phyloP scores from a whole-genome alignment of 495 filamentous ascomycete species.

The Trichoderma reesei region DNA sequence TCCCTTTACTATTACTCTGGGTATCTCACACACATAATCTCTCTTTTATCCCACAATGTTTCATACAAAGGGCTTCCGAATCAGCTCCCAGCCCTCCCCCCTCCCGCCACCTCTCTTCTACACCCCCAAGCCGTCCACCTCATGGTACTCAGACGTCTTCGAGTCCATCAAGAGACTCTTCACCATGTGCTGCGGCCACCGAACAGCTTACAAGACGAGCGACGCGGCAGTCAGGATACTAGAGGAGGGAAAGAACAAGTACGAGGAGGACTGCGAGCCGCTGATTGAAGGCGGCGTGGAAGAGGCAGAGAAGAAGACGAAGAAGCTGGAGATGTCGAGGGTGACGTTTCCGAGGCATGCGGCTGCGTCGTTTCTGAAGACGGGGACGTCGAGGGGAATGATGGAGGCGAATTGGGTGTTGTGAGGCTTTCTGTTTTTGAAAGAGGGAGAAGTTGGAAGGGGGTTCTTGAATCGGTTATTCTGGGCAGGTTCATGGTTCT shows the following conservation, averaged over 20 bases:
- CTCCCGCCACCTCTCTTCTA: neutral
- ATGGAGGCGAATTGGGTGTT: slow-evolving; percentile 26
- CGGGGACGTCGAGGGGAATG: slow-evolving; percentile 29
- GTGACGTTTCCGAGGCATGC: slow-evolving; percentile 30
- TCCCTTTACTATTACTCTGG: too few relatives aligned
- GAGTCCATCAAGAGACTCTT: neutral
- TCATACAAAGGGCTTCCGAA: neutral
- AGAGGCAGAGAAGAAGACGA: too few relatives aligned
- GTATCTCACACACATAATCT: too few relatives aligned
- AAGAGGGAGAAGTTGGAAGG: neutral
- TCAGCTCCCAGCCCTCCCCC: neutral
- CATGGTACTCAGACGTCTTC: neutral
- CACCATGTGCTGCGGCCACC: slow-evolving; percentile 5
- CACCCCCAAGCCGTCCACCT: neutral
- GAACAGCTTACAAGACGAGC: neutral
- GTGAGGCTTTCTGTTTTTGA: slow-evolving; percentile 14
- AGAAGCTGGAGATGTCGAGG: neutral
- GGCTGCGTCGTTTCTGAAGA: slow-evolving; percentile 29
- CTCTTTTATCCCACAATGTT: too few relatives aligned
- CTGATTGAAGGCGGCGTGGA: neutral
- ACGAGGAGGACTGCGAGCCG: neutral
- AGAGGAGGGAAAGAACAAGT: neutral
- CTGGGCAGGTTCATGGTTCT: neutral
- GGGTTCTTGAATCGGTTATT: neutral
- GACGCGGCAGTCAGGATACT: neutral